Evolutionary conservation across 1,139 yeast genomes (phyloP), one percentile per base, ranked within the genome.

Genomic region (Pichia sp.): DNA sequence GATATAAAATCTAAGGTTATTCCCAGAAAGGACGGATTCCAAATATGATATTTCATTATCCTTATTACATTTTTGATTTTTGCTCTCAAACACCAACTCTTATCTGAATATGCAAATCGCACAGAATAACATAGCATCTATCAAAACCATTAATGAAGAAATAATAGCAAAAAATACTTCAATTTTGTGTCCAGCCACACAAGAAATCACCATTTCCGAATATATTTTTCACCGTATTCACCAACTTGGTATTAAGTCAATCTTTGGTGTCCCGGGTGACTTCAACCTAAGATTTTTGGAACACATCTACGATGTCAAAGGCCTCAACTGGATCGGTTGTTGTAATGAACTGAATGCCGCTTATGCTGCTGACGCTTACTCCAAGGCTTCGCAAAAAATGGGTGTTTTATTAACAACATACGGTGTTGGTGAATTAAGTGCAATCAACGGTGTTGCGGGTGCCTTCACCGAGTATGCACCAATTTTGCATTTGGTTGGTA

Each of bases 341-440:
- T 77, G 82, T 59, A 78, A 78, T 57, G 84, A 78, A 61, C 64
- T 78, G 48, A 78, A 78, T 53, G 80, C 81, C 28, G 82, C 87
- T 27, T 85, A 85, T 57, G 84, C 88, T 28, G 87, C 85, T 32
- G 94, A 85, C 55, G 94, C 90, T 27, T 85, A 82, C 58, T 77
- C 85, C 26, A 75, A 85, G 51, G 72, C 71, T 39, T 64, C 73
- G 35, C 58, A 60, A 33, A 66, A 68, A 53, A 65, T 74, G 53
- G 61, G 72, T 23, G 76, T 69, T 1, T 56, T 74, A 46, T 64
- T 74, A 45, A 77, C 86, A 37, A 79, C 86, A 23, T 84, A 72
- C 64, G 95, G 95, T 46, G 95, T 87, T 42, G 95, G 95, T 48
- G 95, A 86, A 65, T 73, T 86, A 49, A 79, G 86, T 45, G 95